phyloP scores from a whole-genome alignment of 192 early-diverging fungal species.

The Coemansia sp. region DNA sequence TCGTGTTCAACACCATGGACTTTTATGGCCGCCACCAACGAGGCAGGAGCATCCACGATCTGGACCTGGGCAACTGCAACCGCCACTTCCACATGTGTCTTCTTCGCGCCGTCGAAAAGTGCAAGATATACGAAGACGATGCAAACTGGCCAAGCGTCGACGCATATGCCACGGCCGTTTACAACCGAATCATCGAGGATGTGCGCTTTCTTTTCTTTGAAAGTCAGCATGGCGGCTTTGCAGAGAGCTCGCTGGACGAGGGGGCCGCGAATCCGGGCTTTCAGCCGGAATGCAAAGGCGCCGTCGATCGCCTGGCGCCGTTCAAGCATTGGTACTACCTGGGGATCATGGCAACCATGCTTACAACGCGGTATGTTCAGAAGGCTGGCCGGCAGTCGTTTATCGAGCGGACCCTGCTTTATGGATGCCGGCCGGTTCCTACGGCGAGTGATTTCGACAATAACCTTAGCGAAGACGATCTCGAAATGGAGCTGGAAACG shows the following conservation, averaged over 20 bases:
- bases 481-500: constrained; percentile 14
- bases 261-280: neutral
- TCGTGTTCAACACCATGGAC: constrained; percentile 8
- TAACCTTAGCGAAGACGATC: constrained; percentile 23
- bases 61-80: constrained; percentile 14
- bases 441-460: constrained; percentile 23
- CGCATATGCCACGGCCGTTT: constrained; percentile 34
- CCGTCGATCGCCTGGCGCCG: constrained; percentile 9
- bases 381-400: constrained; percentile 18
- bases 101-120: constrained; percentile 17
- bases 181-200: constrained; percentile 40
- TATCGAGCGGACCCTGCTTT: constrained; percentile 16
- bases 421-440: constrained; percentile 28
- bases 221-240: constrained; percentile 6
- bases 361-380: constrained; percentile 25
- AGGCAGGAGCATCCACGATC: neutral
- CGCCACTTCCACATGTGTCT: constrained; percentile 37
- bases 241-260: neutral
- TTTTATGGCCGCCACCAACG: neutral
- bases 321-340: constrained; percentile 30
- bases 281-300: neutral
- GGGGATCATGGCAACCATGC: constrained; percentile 22
- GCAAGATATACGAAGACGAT: constrained; percentile 25
- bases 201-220: constrained; percentile 31
- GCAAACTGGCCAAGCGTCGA: constrained; percentile 35